Conservation (phyloP, 2,329 filamentous ascomycete genomes). For the Sporothrix dimorphospora region DNA sequence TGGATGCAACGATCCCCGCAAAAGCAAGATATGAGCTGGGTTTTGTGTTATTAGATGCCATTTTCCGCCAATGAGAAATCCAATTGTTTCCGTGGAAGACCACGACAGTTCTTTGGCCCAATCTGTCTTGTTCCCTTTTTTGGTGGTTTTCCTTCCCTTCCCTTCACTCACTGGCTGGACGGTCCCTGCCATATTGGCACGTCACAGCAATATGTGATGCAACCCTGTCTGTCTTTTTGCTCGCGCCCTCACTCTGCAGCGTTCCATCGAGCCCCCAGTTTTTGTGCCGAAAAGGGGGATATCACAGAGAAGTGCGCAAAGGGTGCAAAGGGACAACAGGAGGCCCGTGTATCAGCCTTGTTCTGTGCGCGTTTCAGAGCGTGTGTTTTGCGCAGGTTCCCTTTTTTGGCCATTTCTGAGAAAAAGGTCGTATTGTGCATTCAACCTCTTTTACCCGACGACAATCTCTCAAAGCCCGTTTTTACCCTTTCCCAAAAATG, state of each 20-base stretch:
- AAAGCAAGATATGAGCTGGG: neutral
- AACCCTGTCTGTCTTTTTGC: neutral
- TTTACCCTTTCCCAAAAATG: neutral
- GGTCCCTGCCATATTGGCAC: neutral
- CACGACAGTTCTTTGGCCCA: neutral
- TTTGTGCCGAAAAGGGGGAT: neutral
- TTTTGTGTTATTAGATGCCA: neutral
- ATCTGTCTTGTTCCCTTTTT: neutral
- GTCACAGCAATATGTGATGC: neutral
- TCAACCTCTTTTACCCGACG: neutral
- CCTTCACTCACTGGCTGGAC: neutral
- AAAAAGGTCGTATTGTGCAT: neutral
- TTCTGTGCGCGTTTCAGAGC: constrained; percentile 30
- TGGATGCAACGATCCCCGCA: constrained; percentile 5
- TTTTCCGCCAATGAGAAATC: neutral
- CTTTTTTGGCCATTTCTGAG: neutral
- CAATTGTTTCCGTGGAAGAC: neutral
- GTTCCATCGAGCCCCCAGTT: neutral
- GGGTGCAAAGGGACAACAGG: neutral
- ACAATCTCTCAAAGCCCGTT: too few relatives aligned
- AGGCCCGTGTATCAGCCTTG: constrained; percentile 27
- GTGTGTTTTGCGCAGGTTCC: constrained; percentile 4
- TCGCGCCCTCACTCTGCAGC: neutral
- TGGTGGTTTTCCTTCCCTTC: neutral
- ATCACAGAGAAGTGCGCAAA: neutral